Evolutionary conservation across 148 eudicot genomes (phyloP), one percentile per base, ranked within the genome.

Genomic region (Amaranthus hypochondriacus): DNA sequence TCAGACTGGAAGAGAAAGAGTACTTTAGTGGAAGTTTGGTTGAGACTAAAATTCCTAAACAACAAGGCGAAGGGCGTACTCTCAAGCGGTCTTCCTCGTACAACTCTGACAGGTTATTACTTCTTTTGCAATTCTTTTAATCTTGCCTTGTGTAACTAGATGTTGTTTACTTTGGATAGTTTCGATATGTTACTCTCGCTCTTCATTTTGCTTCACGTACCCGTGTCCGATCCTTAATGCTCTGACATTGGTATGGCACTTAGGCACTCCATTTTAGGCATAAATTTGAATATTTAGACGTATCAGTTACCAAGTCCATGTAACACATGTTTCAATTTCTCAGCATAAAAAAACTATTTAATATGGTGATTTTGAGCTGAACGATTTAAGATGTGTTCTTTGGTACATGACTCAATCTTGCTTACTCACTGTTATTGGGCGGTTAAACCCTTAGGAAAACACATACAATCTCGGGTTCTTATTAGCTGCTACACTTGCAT

Each of bases 1-100:
- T 83, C 74, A 80, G 81, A 71, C 62, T 87, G 78, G 95, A 93
- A 83, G 97, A 93, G 46, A 91, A 94, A 81, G 97, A 94, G 78
- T 94, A 89, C 75, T 94, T 94, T 76, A 89, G 98, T 78, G 96
- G 96, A 66, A 94, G 98, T 83, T 86, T 91, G 79, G 78, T 87
- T 56, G 97, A 94, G 82, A 89, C 89, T 67, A 94, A 77, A 70
- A 79, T 86, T 73, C 81, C 81, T 3, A 89, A 85, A 83, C 90
- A 87, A 74, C 79, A 82, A 66, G 81, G 71, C 6, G 75, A 76
- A 59, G 83, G 80, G 7, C 69, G 70, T 62, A 55, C 86, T 76
- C 77, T 94, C 12, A 94, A 90, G 77, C 86, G 92, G 59, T 89
- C 96, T 7, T 87, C 90, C 64, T 92, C 97, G 42, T 89, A 81